phyloP scores from a whole-genome alignment of 208 protist species.

The Trypanosoma rangeli region DNA sequence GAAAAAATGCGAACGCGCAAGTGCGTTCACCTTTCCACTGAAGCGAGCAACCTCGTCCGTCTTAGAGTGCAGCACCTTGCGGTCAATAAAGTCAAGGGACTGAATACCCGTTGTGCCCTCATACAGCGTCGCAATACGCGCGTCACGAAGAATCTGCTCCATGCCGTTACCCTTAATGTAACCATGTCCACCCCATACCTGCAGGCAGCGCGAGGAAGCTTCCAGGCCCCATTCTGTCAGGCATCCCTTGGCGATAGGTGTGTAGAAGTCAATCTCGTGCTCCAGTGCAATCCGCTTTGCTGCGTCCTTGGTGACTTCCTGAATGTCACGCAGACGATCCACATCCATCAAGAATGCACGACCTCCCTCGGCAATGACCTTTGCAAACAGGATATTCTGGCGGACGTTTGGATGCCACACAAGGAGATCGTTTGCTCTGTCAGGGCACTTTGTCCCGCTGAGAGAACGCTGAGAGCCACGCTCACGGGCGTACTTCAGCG shows the following conservation, averaged over 20 bases:
- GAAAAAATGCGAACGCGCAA: constrained; percentile 38
- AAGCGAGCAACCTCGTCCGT: constrained; percentile 47
- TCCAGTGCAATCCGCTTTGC: constrained; percentile 38
- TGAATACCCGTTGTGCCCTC: constrained; percentile 88
- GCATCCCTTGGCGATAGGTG: constrained; percentile 83
- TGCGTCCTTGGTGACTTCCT: constrained; percentile 29
- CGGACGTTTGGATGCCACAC: constrained; percentile 82
- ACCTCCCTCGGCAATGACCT: constrained; percentile 84
- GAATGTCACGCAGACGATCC: constrained; percentile 62
- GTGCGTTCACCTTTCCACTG: constrained; percentile 39
- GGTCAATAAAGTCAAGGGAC: constrained; percentile 83
- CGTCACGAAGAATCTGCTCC: constrained; percentile 80
- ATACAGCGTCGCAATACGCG: constrained; percentile 72
- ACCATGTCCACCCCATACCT: constrained; percentile 80
- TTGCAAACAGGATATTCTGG: constrained; percentile 75
- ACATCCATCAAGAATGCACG: constrained; percentile 77
- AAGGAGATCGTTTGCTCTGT: constrained; percentile 61
- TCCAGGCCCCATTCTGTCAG: constrained; percentile 81
- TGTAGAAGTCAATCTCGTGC: constrained; percentile 84
- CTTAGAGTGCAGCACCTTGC: constrained; percentile 75
- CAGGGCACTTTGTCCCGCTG: constrained; percentile 48
- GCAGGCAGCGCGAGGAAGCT: constrained; percentile 54
- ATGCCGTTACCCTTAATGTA: constrained; percentile 85
- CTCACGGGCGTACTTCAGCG: constrained; percentile 69
- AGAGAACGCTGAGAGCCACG: constrained; percentile 72